Evolutionary conservation across 2,329 filamentous ascomycete species (phyloP).

Genomic region (Fusarium sacchari): DNA sequence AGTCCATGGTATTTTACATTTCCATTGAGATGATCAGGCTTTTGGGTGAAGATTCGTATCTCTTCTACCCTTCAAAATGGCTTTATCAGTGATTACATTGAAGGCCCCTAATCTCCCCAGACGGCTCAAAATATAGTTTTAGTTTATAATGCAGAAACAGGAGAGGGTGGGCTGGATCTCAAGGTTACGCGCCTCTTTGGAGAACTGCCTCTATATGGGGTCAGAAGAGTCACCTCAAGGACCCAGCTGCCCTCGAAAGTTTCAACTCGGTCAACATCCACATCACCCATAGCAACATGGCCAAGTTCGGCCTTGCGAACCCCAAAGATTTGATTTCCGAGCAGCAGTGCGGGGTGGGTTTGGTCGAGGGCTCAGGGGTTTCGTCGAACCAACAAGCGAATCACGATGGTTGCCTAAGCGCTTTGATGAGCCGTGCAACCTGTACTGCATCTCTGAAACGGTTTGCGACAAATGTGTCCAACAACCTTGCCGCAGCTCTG

Average conservation of each 20-base stretch:
- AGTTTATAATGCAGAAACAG: conserved; percentile 40
- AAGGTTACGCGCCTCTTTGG: conserved; percentile 51
- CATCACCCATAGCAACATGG: conserved; percentile 41
- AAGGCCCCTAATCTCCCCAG: conserved; percentile 25
- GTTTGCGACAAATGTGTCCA: background rate
- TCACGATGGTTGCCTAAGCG: background rate
- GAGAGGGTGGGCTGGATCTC: conserved; percentile 23
- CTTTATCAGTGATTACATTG: background rate
- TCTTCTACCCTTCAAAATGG: background rate
- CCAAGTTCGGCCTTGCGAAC: conserved; percentile 27
- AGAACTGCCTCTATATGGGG: conserved; percentile 43
- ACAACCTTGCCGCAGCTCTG: background rate
- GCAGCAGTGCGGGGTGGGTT: background rate
- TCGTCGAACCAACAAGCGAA: background rate
- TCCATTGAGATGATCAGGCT: no score
- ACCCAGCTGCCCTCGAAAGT: conserved; percentile 46
- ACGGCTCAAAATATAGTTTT: conserved; percentile 41
- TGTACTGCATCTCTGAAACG: background rate
- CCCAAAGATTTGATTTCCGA: background rate
- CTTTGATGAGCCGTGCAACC: background rate
- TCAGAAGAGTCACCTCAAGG: conserved; percentile 44
- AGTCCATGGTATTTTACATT: background rate
- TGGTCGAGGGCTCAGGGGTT: background rate
- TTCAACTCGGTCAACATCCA: conserved; percentile 44
- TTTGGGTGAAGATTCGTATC: background rate